Conservation (phyloP, 2,329 filamentous ascomycete genomes). For the Colletotrichum camelliae region DNA sequence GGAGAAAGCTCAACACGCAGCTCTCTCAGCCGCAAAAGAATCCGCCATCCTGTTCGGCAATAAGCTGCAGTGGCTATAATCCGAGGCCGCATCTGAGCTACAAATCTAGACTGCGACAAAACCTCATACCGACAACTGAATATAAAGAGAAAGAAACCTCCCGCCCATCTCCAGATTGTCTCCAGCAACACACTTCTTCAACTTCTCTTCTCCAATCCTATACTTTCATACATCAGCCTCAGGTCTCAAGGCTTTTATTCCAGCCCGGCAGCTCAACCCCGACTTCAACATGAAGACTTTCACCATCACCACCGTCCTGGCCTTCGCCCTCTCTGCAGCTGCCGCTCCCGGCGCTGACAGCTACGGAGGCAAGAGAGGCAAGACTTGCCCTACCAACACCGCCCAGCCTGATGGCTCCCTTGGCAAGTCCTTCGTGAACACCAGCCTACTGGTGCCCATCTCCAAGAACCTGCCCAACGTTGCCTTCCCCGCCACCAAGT, state of each 20-base stretch:
- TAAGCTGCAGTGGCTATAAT: not conserved
- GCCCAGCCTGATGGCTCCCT: conserved; percentile 16
- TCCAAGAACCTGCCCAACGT: not conserved
- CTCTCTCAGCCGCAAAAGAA: not conserved
- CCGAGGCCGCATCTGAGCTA: not conserved
- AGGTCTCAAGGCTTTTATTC: not conserved
- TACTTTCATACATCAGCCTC: not conserved
- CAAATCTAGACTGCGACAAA: not conserved
- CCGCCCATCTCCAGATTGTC: not conserved
- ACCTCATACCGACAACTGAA: not conserved
- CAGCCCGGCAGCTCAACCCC: not conserved
- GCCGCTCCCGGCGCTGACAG: not conserved
- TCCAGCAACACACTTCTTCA: not conserved
- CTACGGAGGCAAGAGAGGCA: not conserved
- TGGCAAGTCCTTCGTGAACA: not conserved
- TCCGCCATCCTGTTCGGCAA: not conserved
- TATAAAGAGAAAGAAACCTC: not conserved
- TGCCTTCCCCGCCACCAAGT: conserved; percentile 1
- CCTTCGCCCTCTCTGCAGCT: not conserved
- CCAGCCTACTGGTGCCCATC: conserved; percentile 10
- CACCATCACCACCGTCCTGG: not conserved
- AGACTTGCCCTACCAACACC: conserved; percentile 2
- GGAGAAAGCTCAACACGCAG: not conserved
- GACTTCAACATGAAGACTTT: conserved; percentile 7
- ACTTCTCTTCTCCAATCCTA: not conserved